Conservation (phyloP, 2,329 filamentous ascomycete genomes). For the Xylaria digitata region DNA sequence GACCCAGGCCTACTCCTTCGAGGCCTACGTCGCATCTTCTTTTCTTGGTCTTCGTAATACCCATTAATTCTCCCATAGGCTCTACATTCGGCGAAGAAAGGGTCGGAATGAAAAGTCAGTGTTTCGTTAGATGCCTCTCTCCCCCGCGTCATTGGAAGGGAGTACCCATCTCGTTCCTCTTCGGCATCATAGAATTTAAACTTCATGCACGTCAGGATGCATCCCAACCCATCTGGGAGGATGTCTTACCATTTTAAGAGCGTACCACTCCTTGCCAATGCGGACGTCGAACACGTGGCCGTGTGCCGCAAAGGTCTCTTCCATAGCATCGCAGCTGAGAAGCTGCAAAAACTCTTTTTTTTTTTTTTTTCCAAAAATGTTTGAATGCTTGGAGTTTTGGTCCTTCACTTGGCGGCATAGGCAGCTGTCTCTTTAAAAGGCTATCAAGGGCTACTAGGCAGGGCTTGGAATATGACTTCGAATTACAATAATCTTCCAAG, state of each 20-base stretch:
- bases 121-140: constrained; percentile 9
- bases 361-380: neutral
- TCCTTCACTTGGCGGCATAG: constrained; percentile 22
- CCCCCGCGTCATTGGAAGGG: too few relatives aligned
- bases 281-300: constrained; percentile 22
- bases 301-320: neutral
- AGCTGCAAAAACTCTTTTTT: constrained; percentile 18
- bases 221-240: neutral
- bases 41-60: constrained; percentile 6
- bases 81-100: constrained; percentile 28
- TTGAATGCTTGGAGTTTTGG: constrained; percentile 19
- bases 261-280: constrained; percentile 17
- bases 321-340: constrained; percentile 20
- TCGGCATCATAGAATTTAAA: constrained; percentile 18
- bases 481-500: too few relatives aligned
- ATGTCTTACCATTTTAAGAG: constrained; percentile 17
- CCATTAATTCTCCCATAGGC: constrained; percentile 18
- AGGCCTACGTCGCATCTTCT: neutral
- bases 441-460: too few relatives aligned
- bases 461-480: too few relatives aligned
- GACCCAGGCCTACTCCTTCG: neutral
- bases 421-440: neutral
- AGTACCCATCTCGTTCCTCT: constrained; percentile 19
- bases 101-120: constrained; percentile 21
- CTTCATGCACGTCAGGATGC: constrained; percentile 4